Percentiles rank a stretch among this genome's conserved stretches.
phyloP scores from a whole-genome alignment of 179 eudicot species.

The Silene vulgaris region DNA sequence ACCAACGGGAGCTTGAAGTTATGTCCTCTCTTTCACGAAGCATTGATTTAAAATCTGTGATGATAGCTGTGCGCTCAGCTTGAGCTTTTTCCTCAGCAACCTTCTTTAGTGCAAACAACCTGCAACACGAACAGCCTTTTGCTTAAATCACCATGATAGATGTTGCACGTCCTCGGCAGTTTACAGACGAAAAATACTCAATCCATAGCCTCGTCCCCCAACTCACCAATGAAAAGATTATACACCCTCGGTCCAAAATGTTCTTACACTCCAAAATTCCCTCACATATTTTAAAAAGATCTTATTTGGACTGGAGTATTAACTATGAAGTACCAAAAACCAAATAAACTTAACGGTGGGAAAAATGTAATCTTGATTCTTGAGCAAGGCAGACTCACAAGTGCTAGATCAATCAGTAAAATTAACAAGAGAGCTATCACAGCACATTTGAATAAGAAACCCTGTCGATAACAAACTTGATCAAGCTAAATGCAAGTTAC shows the following conservation, averaged over 20 bases:
- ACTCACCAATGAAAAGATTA: background rate
- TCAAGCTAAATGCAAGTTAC: background rate
- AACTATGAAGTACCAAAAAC: background rate
- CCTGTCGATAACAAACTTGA: background rate
- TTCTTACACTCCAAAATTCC: no score
- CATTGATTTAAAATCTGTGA: conserved; percentile 72
- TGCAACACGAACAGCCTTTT: conserved; percentile 26
- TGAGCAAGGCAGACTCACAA: background rate
- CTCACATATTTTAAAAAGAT: no score
- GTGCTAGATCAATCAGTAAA: background rate
- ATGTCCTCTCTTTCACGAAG: conserved; percentile 66
- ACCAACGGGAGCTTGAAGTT: conserved; percentile 78
- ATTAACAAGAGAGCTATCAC: background rate
- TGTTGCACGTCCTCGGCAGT: background rate
- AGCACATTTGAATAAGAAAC: background rate
- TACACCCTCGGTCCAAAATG: background rate
- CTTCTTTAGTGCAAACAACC: conserved; percentile 58
- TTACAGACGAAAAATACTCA: background rate
- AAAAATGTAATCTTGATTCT: background rate
- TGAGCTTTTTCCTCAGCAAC: conserved; percentile 68
- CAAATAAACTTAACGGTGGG: background rate
- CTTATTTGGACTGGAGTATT: no score
- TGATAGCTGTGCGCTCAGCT: conserved; percentile 62
- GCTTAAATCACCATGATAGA: background rate
- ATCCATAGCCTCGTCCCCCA: background rate